These are phyloP conservation scores for Tillandsia fasciculata DNA, from an alignment of 176 grass and related monocot genomes.

Conservation along the genomic window DNA sequence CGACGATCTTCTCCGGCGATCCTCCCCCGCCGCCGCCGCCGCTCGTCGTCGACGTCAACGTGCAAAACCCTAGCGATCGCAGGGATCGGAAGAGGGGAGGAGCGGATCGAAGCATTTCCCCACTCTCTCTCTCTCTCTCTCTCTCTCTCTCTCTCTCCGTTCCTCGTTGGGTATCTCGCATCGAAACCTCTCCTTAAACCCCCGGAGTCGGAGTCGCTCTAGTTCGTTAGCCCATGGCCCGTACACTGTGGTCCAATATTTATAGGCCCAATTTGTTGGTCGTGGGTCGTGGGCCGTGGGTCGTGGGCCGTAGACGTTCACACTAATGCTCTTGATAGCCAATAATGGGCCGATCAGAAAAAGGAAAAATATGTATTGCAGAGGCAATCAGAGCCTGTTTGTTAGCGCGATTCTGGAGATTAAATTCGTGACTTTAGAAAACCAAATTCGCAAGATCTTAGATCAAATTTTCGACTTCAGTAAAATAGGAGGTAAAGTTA, in stretches of 20 bases:
- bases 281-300: no score
- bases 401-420: no score
- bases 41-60: neutral
- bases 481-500: no score
- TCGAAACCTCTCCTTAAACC: neutral
- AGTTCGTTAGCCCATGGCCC: neutral
- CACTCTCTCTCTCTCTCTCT: neutral
- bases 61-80: slow-evolving; percentile 32
- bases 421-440: no score
- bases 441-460: no score
- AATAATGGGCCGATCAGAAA: no score
- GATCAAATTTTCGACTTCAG: no score
- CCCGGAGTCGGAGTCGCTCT: neutral
- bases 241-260: neutral
- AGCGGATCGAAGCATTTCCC: slow-evolving; percentile 8
- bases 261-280: no score
- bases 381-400: no score
- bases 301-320: no score
- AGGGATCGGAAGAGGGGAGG: slow-evolving; percentile 7
- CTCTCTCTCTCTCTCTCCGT: neutral
- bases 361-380: no score
- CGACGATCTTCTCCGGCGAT: slow-evolving; percentile 55
- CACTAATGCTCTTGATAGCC: no score
- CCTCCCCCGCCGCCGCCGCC: neutral
- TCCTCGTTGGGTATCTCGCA: neutral